Conservation (phyloP, 129 eudicot species). For the Ambrosia trifida region DNA sequence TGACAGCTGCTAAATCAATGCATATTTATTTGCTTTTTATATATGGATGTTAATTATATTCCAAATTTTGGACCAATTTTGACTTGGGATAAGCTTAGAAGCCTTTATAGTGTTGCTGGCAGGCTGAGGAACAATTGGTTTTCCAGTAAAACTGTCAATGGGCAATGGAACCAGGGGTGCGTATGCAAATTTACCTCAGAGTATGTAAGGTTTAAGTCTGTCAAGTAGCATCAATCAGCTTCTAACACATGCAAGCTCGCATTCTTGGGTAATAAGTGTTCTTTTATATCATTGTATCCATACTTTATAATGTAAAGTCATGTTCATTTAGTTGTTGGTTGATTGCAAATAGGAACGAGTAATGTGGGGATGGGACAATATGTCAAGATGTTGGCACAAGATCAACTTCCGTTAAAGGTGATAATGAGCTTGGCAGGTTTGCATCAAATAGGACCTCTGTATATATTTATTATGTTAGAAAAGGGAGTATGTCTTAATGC, state of each 20-base stretch:
- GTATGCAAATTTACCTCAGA: slow-evolving; percentile 35
- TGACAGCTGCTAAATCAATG: too few relatives aligned
- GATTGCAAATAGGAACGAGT: slow-evolving; percentile 41
- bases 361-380: slow-evolving; percentile 31
- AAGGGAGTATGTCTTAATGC: slow-evolving; percentile 11
- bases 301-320: background rate
- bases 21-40: too few relatives aligned
- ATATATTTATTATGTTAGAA: background rate
- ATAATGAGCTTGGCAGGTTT: slow-evolving; percentile 73
- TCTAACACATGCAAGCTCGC: slow-evolving; percentile 37
- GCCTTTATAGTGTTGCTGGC: slow-evolving; percentile 54
- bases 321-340: slow-evolving; percentile 16
- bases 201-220: slow-evolving; percentile 47
- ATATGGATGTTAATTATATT: too few relatives aligned
- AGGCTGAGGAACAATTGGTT: slow-evolving; percentile 59
- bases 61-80: too few relatives aligned
- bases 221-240: slow-evolving; percentile 40
- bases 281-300: background rate
- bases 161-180: slow-evolving; percentile 36
- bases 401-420: slow-evolving; percentile 49
- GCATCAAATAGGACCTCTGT: slow-evolving; percentile 24
- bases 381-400: slow-evolving; percentile 39
- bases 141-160: slow-evolving; percentile 36
- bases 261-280: slow-evolving; percentile 41
- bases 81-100: too few relatives aligned